These are phyloP conservation scores for Takakia lepidozioides DNA, from an alignment of 225 moss, liverwort and hornwort species.

Conservation along the genomic window DNA sequence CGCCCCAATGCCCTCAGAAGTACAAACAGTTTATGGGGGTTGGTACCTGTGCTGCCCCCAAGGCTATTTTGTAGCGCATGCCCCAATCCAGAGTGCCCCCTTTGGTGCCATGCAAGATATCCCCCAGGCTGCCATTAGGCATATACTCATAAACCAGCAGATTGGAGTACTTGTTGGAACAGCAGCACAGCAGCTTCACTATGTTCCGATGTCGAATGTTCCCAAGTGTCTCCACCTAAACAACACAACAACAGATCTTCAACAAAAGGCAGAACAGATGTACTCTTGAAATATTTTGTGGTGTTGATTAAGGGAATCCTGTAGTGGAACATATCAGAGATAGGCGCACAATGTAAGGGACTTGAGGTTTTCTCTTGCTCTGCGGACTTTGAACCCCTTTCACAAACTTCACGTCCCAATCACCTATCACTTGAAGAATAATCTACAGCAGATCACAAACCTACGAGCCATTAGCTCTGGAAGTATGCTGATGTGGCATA, in stretches of 20 bases:
- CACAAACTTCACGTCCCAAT: too few species aligned
- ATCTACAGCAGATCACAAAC: too few species aligned
- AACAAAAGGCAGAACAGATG: neutral
- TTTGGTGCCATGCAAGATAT: slow-evolving; percentile 51
- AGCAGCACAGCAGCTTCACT: slow-evolving; percentile 64
- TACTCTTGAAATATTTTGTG: too few species aligned
- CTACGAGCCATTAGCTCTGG: too few species aligned
- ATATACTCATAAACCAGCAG: too few species aligned
- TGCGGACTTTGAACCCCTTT: too few species aligned
- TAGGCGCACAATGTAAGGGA: neutral
- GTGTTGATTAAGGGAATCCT: too few species aligned
- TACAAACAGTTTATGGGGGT: neutral
- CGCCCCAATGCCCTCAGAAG: neutral
- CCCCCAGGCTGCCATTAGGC: too few species aligned
- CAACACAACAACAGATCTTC: neutral
- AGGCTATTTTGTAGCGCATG: slow-evolving; percentile 38
- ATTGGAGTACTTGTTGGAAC: slow-evolving; percentile 40
- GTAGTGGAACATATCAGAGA: neutral
- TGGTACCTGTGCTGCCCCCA: slow-evolving; percentile 54
- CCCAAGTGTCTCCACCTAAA: slow-evolving; percentile 47
- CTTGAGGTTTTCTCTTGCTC: neutral
- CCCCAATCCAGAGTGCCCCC: slow-evolving; percentile 41
- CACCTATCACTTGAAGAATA: too few species aligned
- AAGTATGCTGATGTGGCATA: too few species aligned
- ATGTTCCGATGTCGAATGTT: too few species aligned